Percentiles rank a stretch among this genome's conserved stretches.
These are phyloP conservation scores for Verticillium tricorpus DNA, from an alignment of 2,329 filamentous ascomycete species.

Conservation along the genomic window DNA sequence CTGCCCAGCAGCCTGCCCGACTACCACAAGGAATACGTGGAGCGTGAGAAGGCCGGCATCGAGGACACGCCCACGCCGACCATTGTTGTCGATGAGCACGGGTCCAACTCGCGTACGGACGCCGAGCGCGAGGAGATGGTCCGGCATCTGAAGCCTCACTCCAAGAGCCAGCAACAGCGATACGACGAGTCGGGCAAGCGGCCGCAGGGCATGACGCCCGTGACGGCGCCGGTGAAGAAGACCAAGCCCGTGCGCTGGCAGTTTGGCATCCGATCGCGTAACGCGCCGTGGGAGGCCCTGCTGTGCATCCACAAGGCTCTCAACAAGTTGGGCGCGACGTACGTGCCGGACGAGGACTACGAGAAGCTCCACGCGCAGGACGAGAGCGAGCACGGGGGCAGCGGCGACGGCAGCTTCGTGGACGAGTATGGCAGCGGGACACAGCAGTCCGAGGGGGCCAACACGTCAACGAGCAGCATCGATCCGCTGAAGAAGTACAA, in stretches of 20 bases:
- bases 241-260: constrained; percentile 88
- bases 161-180: constrained; percentile 61
- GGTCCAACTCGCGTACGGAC: constrained; percentile 47
- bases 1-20: constrained; percentile 85
- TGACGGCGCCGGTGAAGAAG: constrained; percentile 59
- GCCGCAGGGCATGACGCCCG: constrained; percentile 59
- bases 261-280: constrained; percentile 92
- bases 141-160: constrained; percentile 80
- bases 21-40: constrained; percentile 88
- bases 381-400: constrained; percentile 32
- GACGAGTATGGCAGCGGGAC: constrained; percentile 31
- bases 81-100: constrained; percentile 42
- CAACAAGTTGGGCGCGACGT: constrained; percentile 80
- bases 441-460: constrained; percentile 24
- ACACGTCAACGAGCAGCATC: constrained; percentile 31
- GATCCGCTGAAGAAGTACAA: constrained; percentile 64
- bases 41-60: constrained; percentile 56
- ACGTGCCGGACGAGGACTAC: constrained; percentile 66
- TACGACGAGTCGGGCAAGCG: constrained; percentile 60
- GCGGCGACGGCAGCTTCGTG: constrained; percentile 35
- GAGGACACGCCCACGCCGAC: constrained; percentile 37
- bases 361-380: constrained; percentile 40
- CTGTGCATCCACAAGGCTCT: constrained; percentile 93
- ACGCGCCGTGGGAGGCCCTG: constrained; percentile 90
- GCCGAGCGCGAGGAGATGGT: constrained; percentile 80